Base-by-base conservation (phyloP, 306 rosid genomes). In the Castanospermum australe region DNA sequence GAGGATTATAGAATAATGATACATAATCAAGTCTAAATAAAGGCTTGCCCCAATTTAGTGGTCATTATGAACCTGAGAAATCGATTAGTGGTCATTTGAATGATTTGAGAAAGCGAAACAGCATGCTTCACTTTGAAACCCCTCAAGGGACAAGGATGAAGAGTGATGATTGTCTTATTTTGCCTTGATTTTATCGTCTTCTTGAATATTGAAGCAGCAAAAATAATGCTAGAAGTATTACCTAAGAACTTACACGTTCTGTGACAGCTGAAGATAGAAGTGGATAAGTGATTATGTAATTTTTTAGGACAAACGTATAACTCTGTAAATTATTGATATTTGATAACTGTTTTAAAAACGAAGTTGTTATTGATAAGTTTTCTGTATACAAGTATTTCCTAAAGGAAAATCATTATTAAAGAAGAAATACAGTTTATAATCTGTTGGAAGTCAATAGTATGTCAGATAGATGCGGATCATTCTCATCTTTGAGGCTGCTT, bases 381-480 rank as follows among this genome's bases (percentile, higher is more conserved):
- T n/a, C 41, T n/a, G 14, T 14, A 2, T 48, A 28, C 21, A 20
- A 48, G n/a, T 35, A 25, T 45, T 59, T 47, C 35, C 15, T 41
- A 28, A 56, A 3, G 11, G 50, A 22, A 22, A 35, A 38, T 36
- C 52, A 42, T 44, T 32, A 10, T 20, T 20, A 33, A 51, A 33
- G 41, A 62, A 71, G 22, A 45, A 63, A 7, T 71, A 18, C 30
- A 41, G 6, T 45, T 76, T 38, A 5, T 44, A 73, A 56, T 67
- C n/a, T 73, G 67, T 21, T 44, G 22, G 32, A 68, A 38, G 67
- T 62, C 38, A 69, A 60, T 72, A 67, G 63, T 55, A 17, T 47
- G 78, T 33, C 44, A 52, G 69, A 59, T 67, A 5, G 5, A 33
- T 22, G 73, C 15, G 8, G 21, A 72, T 52, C 30, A 38, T 62